phyloP scores from a whole-genome alignment of 139 green algal genomes.

The Zygnema cylindricum region DNA sequence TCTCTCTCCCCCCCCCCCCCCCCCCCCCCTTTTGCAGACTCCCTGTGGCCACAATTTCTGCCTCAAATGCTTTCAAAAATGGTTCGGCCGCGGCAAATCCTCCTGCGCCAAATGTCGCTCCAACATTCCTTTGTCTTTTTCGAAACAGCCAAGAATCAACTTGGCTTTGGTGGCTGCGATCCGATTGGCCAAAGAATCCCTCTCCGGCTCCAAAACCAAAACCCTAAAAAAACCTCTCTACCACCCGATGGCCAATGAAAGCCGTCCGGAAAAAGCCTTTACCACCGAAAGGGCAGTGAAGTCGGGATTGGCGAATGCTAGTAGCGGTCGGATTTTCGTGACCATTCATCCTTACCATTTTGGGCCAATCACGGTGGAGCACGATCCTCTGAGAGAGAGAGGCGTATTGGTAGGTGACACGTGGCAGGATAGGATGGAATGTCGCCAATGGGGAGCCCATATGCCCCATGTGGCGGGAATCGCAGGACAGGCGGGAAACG shows the following conservation, averaged over 20 bases:
- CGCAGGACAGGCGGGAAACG: conserved; percentile 82
- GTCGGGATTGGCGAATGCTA: conserved; percentile 85
- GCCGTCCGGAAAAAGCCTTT: conserved; percentile 89
- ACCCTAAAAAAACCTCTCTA: neutral
- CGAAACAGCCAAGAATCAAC: conserved; percentile 85
- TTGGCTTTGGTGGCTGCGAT: conserved; percentile 80
- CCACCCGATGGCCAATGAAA: conserved; percentile 60
- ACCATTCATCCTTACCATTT: conserved; percentile 88
- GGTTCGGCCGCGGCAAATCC: conserved; percentile 79
- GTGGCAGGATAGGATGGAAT: conserved; percentile 91
- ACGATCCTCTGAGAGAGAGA: conserved; percentile 77
- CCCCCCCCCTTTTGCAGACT: too few species aligned
- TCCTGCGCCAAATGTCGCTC: conserved; percentile 85
- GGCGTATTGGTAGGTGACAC: conserved; percentile 85
- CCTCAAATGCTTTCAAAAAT: conserved; percentile 88
- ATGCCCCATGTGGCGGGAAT: conserved; percentile 96
- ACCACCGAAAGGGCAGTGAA: conserved; percentile 79
- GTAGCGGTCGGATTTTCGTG: conserved; percentile 88
- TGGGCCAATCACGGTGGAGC: conserved; percentile 88
- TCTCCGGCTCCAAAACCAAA: neutral
- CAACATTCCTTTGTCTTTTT: conserved; percentile 75
- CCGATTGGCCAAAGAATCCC: conserved; percentile 68
- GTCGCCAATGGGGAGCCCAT: conserved; percentile 93
- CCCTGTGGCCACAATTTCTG: conserved; percentile 97
- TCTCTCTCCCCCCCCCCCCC: too few species aligned